Conservation (phyloP, 257 asterid species). For the Knoxia roxburghii region DNA sequence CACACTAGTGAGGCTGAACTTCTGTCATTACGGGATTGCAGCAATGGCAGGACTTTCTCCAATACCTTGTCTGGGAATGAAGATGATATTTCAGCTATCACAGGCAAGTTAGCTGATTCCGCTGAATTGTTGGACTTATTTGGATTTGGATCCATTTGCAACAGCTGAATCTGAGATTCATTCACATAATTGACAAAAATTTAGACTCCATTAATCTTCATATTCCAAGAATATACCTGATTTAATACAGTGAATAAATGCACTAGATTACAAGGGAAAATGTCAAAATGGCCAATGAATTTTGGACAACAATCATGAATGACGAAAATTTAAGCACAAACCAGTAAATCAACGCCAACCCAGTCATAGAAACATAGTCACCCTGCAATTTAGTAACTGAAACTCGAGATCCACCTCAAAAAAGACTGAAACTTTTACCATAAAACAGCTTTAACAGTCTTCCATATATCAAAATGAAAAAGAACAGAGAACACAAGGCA, state of each 20-base stretch:
- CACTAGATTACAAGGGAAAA: background rate
- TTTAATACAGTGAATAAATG: background rate
- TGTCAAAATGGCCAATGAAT: background rate
- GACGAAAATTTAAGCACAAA: background rate
- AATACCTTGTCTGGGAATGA: constrained; percentile 74
- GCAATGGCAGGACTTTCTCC: constrained; percentile 60
- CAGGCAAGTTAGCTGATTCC: constrained; percentile 31
- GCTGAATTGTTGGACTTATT: constrained; percentile 35
- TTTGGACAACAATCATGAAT: background rate
- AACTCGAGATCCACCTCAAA: constrained; percentile 17
- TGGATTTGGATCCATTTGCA: constrained; percentile 50
- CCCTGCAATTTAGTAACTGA: background rate
- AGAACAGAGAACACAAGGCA: background rate
- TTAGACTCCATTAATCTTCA: background rate
- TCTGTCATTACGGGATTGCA: constrained; percentile 57
- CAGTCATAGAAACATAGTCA: background rate
- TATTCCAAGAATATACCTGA: constrained; percentile 16
- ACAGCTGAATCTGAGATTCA: constrained; percentile 14
- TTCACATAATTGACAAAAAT: constrained; percentile 9
- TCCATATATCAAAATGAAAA: constrained; percentile 11
- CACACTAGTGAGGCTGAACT: constrained; percentile 70
- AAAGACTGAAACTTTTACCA: constrained; percentile 2
- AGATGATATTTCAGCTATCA: constrained; percentile 30
- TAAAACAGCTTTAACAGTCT: constrained; percentile 4
- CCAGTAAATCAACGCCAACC: background rate